phyloP scores from a whole-genome alignment of 306 rosid genomes.

The peach (Prunus persica) region DNA sequence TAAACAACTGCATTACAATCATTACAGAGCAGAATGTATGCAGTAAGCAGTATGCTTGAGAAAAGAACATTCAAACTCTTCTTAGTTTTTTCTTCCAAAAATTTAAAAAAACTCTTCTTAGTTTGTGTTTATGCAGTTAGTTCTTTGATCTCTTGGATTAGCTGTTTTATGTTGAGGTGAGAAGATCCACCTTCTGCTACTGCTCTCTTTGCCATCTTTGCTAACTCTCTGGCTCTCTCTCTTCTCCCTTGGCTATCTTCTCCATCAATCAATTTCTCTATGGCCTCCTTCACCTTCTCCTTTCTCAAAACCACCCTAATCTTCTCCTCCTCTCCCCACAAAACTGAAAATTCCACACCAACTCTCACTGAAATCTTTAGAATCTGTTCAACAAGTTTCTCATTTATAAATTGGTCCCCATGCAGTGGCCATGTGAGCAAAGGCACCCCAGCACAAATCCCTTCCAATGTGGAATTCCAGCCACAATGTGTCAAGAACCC shows the following conservation, averaged over 20 bases:
- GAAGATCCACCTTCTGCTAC: slow-evolving; percentile 35
- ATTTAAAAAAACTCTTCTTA: no score
- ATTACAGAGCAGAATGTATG: no score
- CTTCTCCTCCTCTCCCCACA: slow-evolving; percentile 36
- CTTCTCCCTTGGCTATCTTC: slow-evolving; percentile 14
- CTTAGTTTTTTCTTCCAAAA: no score
- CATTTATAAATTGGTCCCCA: slow-evolving; percentile 38
- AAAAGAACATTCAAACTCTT: no score
- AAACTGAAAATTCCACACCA: slow-evolving; percentile 19
- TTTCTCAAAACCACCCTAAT: slow-evolving; percentile 16
- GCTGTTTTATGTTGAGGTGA: background rate
- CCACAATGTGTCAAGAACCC: slow-evolving; percentile 43
- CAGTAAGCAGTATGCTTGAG: no score
- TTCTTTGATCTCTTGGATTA: slow-evolving; percentile 5
- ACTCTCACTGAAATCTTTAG: slow-evolving; percentile 25
- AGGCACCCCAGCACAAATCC: slow-evolving; percentile 38
- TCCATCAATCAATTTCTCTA: slow-evolving; percentile 23
- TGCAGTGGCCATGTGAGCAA: slow-evolving; percentile 37
- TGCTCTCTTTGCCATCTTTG: slow-evolving; percentile 24
- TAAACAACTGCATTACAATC: no score
- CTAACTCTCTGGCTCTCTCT: slow-evolving; percentile 15
- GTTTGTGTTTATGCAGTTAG: no score
- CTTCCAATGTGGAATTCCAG: slow-evolving; percentile 31
- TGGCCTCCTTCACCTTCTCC: slow-evolving; percentile 26
- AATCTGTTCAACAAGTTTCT: slow-evolving; percentile 28